These are phyloP conservation scores for Strobilomyces echinocephalus DNA, from an alignment of 768 basidiomycete species.

Conservation along the genomic window DNA sequence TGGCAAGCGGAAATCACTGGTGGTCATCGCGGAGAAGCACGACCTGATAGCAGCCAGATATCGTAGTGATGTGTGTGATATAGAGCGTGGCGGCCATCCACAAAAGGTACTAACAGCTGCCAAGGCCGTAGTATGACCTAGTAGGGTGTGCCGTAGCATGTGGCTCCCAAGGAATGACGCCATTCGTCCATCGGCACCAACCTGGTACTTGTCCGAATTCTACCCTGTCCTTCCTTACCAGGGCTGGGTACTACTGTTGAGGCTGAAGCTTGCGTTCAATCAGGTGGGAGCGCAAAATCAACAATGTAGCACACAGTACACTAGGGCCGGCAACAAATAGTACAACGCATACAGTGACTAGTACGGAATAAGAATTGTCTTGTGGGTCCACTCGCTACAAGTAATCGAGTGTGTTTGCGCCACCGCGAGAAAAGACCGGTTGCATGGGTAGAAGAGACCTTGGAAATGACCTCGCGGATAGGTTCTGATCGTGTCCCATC, in stretches of 20 bases:
- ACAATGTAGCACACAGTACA: background rate
- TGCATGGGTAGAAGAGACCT: constrained; percentile 36
- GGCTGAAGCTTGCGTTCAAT: background rate
- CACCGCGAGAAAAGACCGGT: constrained; percentile 13
- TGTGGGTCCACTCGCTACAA: background rate
- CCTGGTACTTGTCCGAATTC: no score
- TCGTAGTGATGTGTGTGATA: background rate
- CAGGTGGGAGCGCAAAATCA: no score
- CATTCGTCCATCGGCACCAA: constrained; percentile 5
- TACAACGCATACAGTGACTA: background rate
- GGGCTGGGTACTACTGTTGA: background rate
- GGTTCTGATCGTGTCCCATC: constrained; percentile 45
- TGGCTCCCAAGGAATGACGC: constrained; percentile 3
- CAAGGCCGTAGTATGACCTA: background rate
- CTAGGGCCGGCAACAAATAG: background rate
- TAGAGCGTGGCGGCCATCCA: background rate
- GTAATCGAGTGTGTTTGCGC: constrained; percentile 4
- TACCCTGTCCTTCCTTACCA: no score
- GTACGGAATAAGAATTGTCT: no score
- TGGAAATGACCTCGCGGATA: constrained; percentile 49
- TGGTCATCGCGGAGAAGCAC: constrained; percentile 12
- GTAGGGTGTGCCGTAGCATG: background rate
- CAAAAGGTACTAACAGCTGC: background rate
- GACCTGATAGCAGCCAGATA: background rate
- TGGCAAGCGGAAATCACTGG: constrained; percentile 49